phyloP scores from a whole-genome alignment of 75 land plant species.

The Chamaecyparis obtusa region DNA sequence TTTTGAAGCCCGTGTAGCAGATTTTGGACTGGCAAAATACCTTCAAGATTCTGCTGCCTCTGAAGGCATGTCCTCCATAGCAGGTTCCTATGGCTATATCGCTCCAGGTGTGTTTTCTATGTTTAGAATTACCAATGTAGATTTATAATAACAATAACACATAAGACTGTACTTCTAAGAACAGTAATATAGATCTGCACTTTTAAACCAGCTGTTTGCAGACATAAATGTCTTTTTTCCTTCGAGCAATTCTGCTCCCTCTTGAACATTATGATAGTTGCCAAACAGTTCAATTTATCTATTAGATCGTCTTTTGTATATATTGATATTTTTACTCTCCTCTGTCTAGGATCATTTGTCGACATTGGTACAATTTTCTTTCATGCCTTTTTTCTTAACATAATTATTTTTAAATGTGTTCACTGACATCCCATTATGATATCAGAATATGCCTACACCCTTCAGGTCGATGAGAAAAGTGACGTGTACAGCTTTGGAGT shows the following conservation, averaged over 20 bases:
- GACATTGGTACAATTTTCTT: background rate
- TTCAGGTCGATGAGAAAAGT: slow-evolving; percentile 88
- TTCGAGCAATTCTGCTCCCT: no score
- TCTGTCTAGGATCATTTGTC: background rate
- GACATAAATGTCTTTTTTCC: no score
- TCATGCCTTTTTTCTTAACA: background rate
- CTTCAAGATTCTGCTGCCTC: slow-evolving; percentile 41
- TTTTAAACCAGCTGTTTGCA: no score
- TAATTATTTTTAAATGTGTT: background rate
- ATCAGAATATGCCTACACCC: slow-evolving; percentile 94
- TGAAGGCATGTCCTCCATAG: slow-evolving; percentile 84
- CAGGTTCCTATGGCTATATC: slow-evolving; percentile 90
- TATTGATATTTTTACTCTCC: no score
- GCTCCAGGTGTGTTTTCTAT: slow-evolving; percentile 64
- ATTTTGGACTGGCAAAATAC: slow-evolving; percentile 81
- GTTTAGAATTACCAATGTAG: no score
- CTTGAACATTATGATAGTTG: no score
- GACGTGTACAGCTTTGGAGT: slow-evolving; percentile 96
- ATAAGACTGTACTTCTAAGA: no score
- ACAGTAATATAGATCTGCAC: no score
- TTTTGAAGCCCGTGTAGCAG: slow-evolving; percentile 73
- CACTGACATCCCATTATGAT: background rate
- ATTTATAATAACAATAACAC: no score
- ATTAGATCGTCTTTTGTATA: no score
- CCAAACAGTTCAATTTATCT: no score